phyloP scores from a whole-genome alignment of 768 basidiomycete species.

The Pleurotus tuber-regium region DNA sequence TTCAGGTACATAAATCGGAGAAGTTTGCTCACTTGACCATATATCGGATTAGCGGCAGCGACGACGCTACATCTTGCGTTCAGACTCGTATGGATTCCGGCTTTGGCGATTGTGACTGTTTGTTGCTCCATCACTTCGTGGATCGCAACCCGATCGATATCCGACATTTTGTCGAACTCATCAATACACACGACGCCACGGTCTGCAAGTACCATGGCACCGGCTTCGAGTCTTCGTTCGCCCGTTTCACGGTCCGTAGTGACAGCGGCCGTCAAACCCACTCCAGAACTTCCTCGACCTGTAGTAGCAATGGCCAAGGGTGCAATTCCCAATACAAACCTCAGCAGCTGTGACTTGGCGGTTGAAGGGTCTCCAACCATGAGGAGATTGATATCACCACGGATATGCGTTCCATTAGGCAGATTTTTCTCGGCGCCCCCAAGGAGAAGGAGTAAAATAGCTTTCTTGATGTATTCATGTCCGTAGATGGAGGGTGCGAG shows the following conservation, averaged over 20 bases:
- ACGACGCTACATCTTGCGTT: constrained; percentile 98
- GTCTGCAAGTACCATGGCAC: constrained; percentile 99
- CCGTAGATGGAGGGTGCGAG: constrained; percentile 98
- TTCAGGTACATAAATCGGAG: not conserved
- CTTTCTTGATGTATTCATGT: constrained; percentile 93
- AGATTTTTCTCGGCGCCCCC: constrained; percentile 98
- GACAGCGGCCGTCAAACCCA: constrained; percentile 97
- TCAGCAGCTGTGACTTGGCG: constrained; percentile 93
- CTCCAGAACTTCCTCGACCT: constrained; percentile 96
- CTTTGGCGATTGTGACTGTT: constrained; percentile 98
- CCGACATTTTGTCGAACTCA: constrained; percentile 99
- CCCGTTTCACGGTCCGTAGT: constrained; percentile 98
- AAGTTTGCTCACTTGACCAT: constrained; percentile 72
- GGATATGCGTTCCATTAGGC: constrained; percentile 95
- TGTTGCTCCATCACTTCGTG: constrained; percentile 99
- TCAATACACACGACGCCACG: constrained; percentile 99
- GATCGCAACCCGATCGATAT: constrained; percentile 97
- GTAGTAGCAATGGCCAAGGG: constrained; percentile 98
- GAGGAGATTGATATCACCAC: constrained; percentile 98
- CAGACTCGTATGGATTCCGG: constrained; percentile 96
- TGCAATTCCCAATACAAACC: constrained; percentile 94
- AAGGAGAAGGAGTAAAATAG: constrained; percentile 87
- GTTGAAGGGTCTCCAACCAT: constrained; percentile 99
- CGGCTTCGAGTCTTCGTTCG: constrained; percentile 94
- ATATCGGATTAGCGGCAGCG: constrained; percentile 98